Percentiles rank a stretch among this genome's conserved stretches.
phyloP scores from a whole-genome alignment of 2,329 filamentous ascomycete species.

The Zymoseptoria pseudotritici region DNA sequence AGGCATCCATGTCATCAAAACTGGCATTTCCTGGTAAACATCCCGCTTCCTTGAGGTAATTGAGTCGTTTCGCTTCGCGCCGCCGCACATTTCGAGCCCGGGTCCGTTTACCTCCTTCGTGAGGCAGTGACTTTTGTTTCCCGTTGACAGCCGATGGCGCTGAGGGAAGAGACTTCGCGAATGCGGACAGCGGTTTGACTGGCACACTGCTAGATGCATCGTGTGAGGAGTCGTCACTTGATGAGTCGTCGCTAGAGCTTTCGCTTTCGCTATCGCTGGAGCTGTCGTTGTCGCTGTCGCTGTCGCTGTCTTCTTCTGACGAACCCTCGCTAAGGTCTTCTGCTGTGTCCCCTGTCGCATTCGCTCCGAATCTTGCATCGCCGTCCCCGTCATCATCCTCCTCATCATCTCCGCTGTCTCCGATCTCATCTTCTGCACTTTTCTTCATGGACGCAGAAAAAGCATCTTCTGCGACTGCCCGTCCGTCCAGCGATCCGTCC shows the following conservation, averaged over 20 bases:
- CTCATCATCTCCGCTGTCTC: constrained; percentile 1
- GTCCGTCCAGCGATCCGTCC: constrained; percentile 2
- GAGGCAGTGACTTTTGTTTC: constrained; percentile 24
- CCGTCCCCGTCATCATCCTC: constrained; percentile 2
- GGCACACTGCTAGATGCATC: constrained; percentile 1
- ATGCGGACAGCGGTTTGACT: not conserved
- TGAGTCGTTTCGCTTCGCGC: constrained; percentile 43
- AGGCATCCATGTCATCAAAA: constrained; percentile 40
- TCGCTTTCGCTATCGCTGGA: constrained; percentile 8
- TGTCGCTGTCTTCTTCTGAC: constrained; percentile 5
- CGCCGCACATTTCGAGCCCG: constrained; percentile 50
- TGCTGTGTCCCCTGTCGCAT: not conserved
- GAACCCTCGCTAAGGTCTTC: constrained; percentile 10
- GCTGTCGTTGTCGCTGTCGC: constrained; percentile 15
- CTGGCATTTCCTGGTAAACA: constrained; percentile 45
- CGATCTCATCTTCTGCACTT: constrained; percentile 3
- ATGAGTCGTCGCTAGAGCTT: constrained; percentile 7
- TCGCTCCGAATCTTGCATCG: not conserved
- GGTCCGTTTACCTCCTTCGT: constrained; percentile 45
- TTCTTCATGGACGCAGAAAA: constrained; percentile 11
- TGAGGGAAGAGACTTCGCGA: not conserved
- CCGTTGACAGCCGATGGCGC: not conserved
- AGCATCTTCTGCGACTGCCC: constrained; percentile 11
- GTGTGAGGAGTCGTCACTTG: constrained; percentile 6
- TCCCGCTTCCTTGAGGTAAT: constrained; percentile 47